Conservation (phyloP, 2,329 filamentous ascomycete species). For the Colletotrichum aenigma region DNA sequence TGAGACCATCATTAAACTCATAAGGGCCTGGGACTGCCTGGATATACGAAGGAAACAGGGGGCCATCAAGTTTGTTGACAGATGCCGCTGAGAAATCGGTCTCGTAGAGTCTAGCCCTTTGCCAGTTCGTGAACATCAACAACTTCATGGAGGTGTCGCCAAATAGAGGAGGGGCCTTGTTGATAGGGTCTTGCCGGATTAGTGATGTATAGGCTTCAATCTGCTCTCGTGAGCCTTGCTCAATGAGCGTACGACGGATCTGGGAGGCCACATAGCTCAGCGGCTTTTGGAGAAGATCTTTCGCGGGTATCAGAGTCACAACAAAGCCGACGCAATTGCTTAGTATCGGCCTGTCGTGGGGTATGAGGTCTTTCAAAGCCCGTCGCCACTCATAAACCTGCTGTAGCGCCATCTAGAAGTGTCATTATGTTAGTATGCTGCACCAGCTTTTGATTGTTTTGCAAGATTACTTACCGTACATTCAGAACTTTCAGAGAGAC, state of each 20-base stretch:
- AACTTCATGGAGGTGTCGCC: conserved; percentile 34
- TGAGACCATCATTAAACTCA: conserved; percentile 23
- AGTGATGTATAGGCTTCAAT: not conserved
- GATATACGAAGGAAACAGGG: conserved; percentile 21
- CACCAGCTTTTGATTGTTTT: not conserved
- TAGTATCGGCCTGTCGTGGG: not conserved
- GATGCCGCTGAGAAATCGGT: conserved; percentile 22
- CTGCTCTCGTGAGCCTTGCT: not conserved
- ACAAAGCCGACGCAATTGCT: not conserved
- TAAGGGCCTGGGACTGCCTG: conserved; percentile 10
- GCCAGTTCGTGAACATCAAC: conserved; percentile 35
- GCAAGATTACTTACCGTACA: not conserved
- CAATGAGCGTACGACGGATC: not conserved
- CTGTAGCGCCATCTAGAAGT: not conserved
- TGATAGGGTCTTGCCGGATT: not conserved
- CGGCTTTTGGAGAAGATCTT: not conserved
- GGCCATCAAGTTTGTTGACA: not conserved
- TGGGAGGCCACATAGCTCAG: not conserved
- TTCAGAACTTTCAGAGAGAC: conserved; percentile 23
- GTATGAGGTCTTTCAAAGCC: not conserved
- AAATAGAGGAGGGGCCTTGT: conserved; percentile 33
- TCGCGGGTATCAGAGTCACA: not conserved
- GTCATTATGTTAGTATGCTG: not conserved
- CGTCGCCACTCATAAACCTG: not conserved
- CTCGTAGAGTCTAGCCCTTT: conserved; percentile 29